A percentile compares a stretch with the other conserved stretches of the same genome.
Evolutionary conservation across 2,329 filamentous ascomycete genomes (phyloP).

Genomic region (Cryphonectria nitschkei): DNA sequence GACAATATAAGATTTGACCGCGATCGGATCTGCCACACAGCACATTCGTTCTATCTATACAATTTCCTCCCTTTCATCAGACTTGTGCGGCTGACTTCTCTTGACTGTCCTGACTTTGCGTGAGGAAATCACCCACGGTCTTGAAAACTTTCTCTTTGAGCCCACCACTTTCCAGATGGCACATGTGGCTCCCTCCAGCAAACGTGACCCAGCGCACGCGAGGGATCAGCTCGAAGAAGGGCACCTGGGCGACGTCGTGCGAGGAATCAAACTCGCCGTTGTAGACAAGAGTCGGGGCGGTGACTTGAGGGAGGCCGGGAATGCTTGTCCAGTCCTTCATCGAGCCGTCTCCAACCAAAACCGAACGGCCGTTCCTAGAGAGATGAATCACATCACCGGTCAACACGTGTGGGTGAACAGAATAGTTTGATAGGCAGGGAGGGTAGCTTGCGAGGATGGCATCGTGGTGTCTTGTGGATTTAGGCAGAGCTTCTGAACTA

Average conservation of each 20-base stretch:
- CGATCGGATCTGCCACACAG: neutral
- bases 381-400: neutral
- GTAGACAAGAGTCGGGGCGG: conserved; percentile 33
- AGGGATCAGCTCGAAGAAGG: conserved; percentile 7
- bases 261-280: conserved; percentile 36
- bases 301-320: conserved; percentile 32
- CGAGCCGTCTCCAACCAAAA: neutral
- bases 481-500: neutral
- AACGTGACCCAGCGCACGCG: conserved; percentile 7
- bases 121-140: conserved; percentile 5
- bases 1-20: neutral
- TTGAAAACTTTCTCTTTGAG: conserved; percentile 8
- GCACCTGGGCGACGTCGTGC: conserved; percentile 30
- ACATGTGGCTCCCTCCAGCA: conserved; percentile 1
- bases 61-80: neutral
- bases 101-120: neutral
- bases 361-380: neutral
- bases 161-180: conserved; percentile 8
- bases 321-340: conserved; percentile 30
- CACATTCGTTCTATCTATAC: neutral
- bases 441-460: neutral
- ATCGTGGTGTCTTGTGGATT: neutral
- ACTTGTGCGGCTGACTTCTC: neutral
- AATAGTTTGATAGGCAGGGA: neutral
- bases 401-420: neutral